Percentiles rank a stretch among this genome's conserved stretches.
Conservation (phyloP, 2,329 filamentous ascomycete species). For the Cercospora sesami region DNA sequence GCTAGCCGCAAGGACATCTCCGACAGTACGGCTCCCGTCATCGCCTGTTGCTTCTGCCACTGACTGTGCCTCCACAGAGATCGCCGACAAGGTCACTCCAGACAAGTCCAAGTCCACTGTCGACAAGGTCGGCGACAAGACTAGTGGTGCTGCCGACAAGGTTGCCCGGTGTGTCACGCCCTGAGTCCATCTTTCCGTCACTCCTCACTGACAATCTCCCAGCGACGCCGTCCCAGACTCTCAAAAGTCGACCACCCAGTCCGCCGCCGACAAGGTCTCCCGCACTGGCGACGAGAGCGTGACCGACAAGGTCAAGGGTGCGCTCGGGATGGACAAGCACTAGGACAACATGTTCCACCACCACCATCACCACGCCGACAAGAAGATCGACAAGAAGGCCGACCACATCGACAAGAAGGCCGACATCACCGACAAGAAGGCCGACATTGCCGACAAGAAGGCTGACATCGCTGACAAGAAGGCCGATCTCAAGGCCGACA, state of each 20-base stretch:
- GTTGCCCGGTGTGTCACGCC: slow-evolving; percentile 39
- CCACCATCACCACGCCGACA: slow-evolving; percentile 1
- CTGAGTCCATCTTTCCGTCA: too few relatives aligned
- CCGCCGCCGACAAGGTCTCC: slow-evolving; percentile 52
- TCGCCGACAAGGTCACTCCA: slow-evolving; percentile 58
- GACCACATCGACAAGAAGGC: not conserved
- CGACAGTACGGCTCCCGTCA: slow-evolving; percentile 43
- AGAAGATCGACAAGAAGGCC: not conserved
- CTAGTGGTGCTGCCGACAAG: slow-evolving; percentile 59
- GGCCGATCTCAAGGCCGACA: not conserved
- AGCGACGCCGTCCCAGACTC: slow-evolving; percentile 54
- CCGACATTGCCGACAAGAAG: not conserved
- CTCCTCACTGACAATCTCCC: slow-evolving; percentile 33
- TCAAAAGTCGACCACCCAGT: slow-evolving; percentile 57
- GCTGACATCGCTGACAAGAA: not conserved
- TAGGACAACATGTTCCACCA: slow-evolving; percentile 13
- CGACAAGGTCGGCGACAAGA: slow-evolving; percentile 58
- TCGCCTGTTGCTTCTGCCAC: not conserved
- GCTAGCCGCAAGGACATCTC: slow-evolving; percentile 61
- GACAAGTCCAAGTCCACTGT: slow-evolving; percentile 62
- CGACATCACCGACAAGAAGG: not conserved
- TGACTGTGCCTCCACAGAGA: slow-evolving; percentile 45
- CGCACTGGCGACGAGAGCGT: slow-evolving; percentile 39
- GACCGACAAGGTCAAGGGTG: slow-evolving; percentile 46
- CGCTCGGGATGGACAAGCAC: slow-evolving; percentile 45